A percentile compares a stretch with the other conserved stretches of the same genome.
Conservation (phyloP, 805 yeast species). For the Cyberlindnera petersonii region DNA sequence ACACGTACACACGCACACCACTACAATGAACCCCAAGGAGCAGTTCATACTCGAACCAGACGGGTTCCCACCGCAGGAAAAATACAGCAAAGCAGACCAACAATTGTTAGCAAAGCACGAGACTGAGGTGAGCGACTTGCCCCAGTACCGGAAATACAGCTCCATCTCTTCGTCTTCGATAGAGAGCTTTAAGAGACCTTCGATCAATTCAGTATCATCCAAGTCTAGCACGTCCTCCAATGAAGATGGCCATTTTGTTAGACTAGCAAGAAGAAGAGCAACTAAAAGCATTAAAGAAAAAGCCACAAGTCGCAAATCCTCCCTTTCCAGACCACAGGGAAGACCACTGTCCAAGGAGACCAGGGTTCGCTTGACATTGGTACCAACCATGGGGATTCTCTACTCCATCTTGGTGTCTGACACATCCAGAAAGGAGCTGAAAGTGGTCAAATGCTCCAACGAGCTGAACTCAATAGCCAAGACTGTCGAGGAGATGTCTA, state of each 20-base stretch:
- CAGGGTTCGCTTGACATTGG: constrained; percentile 43
- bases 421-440: constrained; percentile 22
- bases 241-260: constrained; percentile 19
- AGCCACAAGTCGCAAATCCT: constrained; percentile 12
- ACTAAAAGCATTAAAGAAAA: constrained; percentile 20
- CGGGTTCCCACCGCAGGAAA: background rate
- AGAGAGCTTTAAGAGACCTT: constrained; percentile 4
- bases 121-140: background rate
- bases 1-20: background rate
- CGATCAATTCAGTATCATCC: constrained; percentile 1
- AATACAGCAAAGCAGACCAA: background rate
- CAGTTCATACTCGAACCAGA: background rate
- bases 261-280: constrained; percentile 27
- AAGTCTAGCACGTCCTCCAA: constrained; percentile 6
- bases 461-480: constrained; percentile 9
- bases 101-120: background rate
- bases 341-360: constrained; percentile 50
- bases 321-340: constrained; percentile 30
- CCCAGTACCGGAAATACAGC: background rate
- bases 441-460: constrained; percentile 22
- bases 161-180: constrained; percentile 1
- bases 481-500: constrained; percentile 23
- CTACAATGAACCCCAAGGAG: background rate
- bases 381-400: constrained; percentile 40
- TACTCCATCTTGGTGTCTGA: constrained; percentile 40